Base-by-base conservation (phyloP, 306 rosid species). In the Prunus kanzakura region DNA sequence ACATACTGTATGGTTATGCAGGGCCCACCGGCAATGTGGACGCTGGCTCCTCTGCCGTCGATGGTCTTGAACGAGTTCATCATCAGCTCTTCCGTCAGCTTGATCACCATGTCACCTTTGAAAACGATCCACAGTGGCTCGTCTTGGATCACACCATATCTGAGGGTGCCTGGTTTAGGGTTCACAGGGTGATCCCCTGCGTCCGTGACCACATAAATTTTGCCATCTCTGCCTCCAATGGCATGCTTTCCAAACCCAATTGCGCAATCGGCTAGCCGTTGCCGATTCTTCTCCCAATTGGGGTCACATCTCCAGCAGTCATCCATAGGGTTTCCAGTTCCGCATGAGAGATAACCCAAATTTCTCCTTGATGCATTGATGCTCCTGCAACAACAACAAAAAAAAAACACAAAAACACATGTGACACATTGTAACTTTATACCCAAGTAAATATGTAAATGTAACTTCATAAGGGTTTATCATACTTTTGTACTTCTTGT, bases 301-400 rank as follows among this genome's bases (percentile, higher is more conserved):
- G 82, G 67, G 71, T 92, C 97, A 57, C 99, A 95, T 66, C 93
- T 80, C 99, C 99, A 95, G 74, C 99, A 95, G 73, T 95, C 99
- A 66, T 95, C 99, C 23, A 95, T 90, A 8, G 97, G 93, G 79
- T 95, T 95, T 1, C 97, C 97, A 0, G 78, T 87, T 4, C 84
- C 89, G 29, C 99, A 95, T 5, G 99, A 90, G 4, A 91, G 85
- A 78, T 73, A 90, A 18, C 83, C 99, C 64, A 95, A 29, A 23
- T 78, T 88, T 54, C 99, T 85, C 49, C 97, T 83, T 1, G 91
- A 88, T 14, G 45, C 87, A 76, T 91, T 90, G 72, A 88, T 83
- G 87, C 92, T 95, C 87, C 97, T 95, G 86, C 64, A 80, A 69
- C 15, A 22, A 62, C 15, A 22, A 69, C 13, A 8, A 30, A 4